phyloP scores from a whole-genome alignment of 106 monocot genomes.

The Vanilla planifolia region DNA sequence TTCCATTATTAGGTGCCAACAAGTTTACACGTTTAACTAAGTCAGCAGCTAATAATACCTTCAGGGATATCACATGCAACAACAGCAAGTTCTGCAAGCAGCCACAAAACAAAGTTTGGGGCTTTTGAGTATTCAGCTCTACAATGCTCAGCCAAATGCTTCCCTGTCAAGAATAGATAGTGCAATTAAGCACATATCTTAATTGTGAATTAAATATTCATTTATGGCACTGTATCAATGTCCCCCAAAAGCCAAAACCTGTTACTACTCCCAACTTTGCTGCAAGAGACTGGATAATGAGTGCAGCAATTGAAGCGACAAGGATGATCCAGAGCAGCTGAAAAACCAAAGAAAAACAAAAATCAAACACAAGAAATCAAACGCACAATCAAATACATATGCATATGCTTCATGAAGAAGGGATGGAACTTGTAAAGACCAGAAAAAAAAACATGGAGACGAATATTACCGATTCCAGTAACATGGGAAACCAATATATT shows the following conservation, averaged over 20 bases:
- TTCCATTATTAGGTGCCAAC: background rate
- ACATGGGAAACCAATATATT: no score
- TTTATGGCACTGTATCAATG: background rate
- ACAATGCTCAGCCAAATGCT: conserved; percentile 96
- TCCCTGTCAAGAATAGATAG: conserved; percentile 39
- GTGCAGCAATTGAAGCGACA: conserved; percentile 76
- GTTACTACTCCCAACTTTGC: conserved; percentile 91
- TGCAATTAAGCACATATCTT: background rate
- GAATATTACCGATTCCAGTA: no score
- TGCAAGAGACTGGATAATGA: conserved; percentile 86
- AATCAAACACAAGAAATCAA: background rate
- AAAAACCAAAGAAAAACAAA: background rate
- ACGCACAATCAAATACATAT: no score
- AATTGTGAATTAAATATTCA: background rate
- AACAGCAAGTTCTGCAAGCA: conserved; percentile 86
- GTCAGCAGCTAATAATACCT: conserved; percentile 31
- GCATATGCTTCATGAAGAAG: no score
- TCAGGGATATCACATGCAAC: conserved; percentile 97
- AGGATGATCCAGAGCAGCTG: conserved; percentile 95
- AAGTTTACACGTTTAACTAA: background rate
- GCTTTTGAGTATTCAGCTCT: conserved; percentile 70
- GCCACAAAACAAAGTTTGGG: conserved; percentile 75
- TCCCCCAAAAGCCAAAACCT: conserved; percentile 28
- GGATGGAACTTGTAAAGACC: no score
- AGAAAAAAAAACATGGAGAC: no score